phyloP scores from a whole-genome alignment of 305 asterid species.

The Plantago rigida region DNA sequence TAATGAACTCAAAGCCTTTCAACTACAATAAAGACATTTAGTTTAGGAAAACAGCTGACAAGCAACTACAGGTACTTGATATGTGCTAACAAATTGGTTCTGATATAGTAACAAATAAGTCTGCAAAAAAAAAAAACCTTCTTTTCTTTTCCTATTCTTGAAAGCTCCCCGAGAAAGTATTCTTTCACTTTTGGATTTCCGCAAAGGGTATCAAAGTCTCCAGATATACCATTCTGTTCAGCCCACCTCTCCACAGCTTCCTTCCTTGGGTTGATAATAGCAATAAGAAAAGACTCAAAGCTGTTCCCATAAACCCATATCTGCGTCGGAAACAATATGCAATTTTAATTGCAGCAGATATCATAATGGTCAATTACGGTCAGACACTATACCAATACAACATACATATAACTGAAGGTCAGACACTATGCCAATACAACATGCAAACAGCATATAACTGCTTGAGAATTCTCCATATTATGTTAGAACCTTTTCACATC shows the following conservation, averaged over 20 bases:
- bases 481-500: background rate
- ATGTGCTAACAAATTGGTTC: background rate
- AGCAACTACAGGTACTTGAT: background rate
- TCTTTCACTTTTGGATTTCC: constrained; percentile 56
- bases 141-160: constrained; percentile 60
- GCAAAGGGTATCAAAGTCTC: constrained; percentile 60
- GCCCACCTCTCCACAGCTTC: constrained; percentile 69
- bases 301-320: constrained; percentile 88
- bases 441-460: background rate
- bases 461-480: background rate
- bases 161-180: constrained; percentile 59
- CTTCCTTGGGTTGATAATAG: constrained; percentile 63
- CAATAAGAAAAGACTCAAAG: constrained; percentile 80
- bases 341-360: background rate
- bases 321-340: constrained; percentile 35
- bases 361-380: background rate
- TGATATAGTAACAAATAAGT: constrained; percentile 3
- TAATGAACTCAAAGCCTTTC: constrained; percentile 78
- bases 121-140: constrained; percentile 40
- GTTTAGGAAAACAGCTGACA: constrained; percentile 1
- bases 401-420: constrained; percentile 5
- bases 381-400: background rate
- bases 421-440: background rate
- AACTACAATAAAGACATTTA: constrained; percentile 39
- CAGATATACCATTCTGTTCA: constrained; percentile 49